Evolutionary conservation across 2,329 filamentous ascomycete genomes (phyloP), one percentile per base, ranked within the genome.

Genomic region (Bipolaris victoriae): DNA sequence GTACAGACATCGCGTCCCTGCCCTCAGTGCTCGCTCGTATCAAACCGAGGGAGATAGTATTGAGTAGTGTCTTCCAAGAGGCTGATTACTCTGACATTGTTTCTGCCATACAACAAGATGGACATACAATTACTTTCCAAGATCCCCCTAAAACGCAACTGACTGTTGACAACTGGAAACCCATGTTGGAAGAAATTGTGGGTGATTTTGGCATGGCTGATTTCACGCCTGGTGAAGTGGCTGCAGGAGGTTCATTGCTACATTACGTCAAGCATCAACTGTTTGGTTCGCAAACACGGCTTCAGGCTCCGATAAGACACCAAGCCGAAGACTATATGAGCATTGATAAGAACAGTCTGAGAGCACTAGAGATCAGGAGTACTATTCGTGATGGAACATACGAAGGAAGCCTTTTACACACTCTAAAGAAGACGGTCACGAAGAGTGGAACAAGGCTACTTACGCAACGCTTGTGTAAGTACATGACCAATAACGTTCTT

Each of bases 291-390:
- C 88, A 86, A 69, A 87, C 96, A 79, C 92, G 90, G 74, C 83
- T 99, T 39, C 92, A 96, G 73, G 88, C 91, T 43, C 95, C 95
- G 2, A 80, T 88, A 35, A 88, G 91, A 57, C 86, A 91, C 64
- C 86, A 90, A 63, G 83, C 86, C 49, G 82, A 90, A 70, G 86
- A 96, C 60, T 87, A 90, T 62, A 95, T 99, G 91, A 84, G 81
- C 49, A 96, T 99, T 64, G 95, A 99, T 78, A 93, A 90, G 72
- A 96, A 93, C 70, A 97, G 90, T 64, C 84, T 99, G 78, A 86
- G 91, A 57, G 91, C 93, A 1, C 82, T 99, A 4, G 95, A 99
- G 76, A 91, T 99, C 63, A 88, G 91, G 63, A 87, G 88, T 72
- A 98, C 95, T 0, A 87, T 96, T 49, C 86, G 90, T 47, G 94